phyloP scores from a whole-genome alignment of 805 yeast genomes.

The Alloascoidea africana region DNA sequence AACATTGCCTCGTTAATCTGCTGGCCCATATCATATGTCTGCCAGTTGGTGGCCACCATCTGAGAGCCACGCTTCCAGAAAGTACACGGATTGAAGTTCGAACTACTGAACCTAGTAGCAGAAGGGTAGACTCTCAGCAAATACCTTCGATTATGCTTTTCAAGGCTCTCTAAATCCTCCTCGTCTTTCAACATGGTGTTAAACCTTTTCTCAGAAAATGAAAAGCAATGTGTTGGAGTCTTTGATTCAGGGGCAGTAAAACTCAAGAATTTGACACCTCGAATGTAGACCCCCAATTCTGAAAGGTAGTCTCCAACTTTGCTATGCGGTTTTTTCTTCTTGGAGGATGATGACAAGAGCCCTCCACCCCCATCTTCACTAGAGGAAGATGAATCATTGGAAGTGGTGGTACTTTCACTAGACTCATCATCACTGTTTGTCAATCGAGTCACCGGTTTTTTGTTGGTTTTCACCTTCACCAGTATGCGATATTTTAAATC shows the following conservation, averaged over 20 bases:
- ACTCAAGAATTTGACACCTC: constrained; percentile 66
- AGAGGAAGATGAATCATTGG: constrained; percentile 21
- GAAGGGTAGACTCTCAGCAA: constrained; percentile 85
- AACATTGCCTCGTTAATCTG: constrained; percentile 80
- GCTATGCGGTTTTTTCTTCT: constrained; percentile 8
- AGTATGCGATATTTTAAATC: constrained; percentile 57
- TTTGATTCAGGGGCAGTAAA: constrained; percentile 81
- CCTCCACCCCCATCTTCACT: not conserved
- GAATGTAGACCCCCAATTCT: constrained; percentile 51
- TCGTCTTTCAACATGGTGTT: constrained; percentile 49
- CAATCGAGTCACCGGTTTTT: constrained; percentile 7
- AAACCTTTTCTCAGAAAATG: constrained; percentile 64
- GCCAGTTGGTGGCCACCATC: constrained; percentile 97
- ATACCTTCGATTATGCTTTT: constrained; percentile 63
- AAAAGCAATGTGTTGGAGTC: constrained; percentile 66
- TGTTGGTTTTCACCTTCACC: constrained; percentile 60
- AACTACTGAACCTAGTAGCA: constrained; percentile 55
- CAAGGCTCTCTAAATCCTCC: constrained; percentile 35
- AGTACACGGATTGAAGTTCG: constrained; percentile 64
- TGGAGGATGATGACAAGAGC: constrained; percentile 5
- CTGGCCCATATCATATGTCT: constrained; percentile 78
- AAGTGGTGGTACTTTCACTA: constrained; percentile 13
- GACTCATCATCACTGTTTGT: constrained; percentile 12
- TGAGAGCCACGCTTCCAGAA: constrained; percentile 85
- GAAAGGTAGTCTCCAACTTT: constrained; percentile 27